Base-by-base conservation (phyloP, 176 grass and related monocot genomes). In the Oryza glaberrima region DNA sequence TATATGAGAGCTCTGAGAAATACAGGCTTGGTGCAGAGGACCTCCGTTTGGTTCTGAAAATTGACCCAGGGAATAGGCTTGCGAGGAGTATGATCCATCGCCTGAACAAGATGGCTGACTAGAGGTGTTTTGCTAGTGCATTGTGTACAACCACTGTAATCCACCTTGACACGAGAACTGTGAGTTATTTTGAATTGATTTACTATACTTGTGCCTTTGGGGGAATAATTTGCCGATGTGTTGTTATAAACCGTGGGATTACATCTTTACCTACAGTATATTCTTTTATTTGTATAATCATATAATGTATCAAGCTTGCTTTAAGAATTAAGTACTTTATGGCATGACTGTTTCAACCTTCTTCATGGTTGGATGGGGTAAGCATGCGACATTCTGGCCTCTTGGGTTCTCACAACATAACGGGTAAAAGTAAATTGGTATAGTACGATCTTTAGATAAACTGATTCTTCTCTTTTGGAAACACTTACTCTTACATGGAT, bases 81-180 rank as follows among this genome's bases (percentile, higher is more conserved):
- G 96, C 96, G 71, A 96, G 94, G 88, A 99, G 94, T 75, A 99
- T 87, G 56, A 94, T 99, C 78, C 94, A 96, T 68, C 96, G 96
- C 48, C 79, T 99, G 82, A 92, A 94, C 86, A 99, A 96, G 86
- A 87, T 99, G 92, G 96, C 94, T 17, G 96, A 94, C 46, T 99
- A 99, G 90, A 87, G 72, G 81, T 80, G 34, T 66, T 65, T 81
- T 73, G 67, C 84, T 78, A 70, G 63, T 38, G 19, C 75, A 63
- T 83, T 77, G 36, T 85, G 82, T 84, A 78, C 82, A 58, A 73
- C 48, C 85, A 75, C 67, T 86, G 67, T 87, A 82, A 69, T 73
- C 58, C 84, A 71, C 67, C 82, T 75, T 79, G 25, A 28, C 67
- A 85, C 0, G 51, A 81, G 75, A 74, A 74, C 75, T 81, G 84